Evolutionary conservation across 2,329 filamentous ascomycete species (phyloP), one percentile per base, ranked within the genome.

Genomic region (Fusarium graminum): DNA sequence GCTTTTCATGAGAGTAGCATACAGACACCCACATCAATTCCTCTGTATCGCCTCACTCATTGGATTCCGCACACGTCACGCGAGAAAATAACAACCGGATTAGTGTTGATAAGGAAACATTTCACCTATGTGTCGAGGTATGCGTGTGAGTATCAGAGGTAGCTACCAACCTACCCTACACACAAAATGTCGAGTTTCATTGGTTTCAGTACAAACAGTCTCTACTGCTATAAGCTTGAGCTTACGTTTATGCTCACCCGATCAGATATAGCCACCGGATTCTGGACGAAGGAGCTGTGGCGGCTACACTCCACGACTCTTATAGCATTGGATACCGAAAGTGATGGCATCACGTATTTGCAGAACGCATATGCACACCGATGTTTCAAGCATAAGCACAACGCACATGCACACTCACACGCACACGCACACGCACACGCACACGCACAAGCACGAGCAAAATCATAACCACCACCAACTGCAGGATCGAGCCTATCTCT

Each of bases 341-440:
- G 52, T 59, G 59, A 64, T 52, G 34, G 53, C 41, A 44, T 60
- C 34, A 46, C 43, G 51, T 41, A 52, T 54, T 51, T 46, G 51
- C 53, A 69, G 50, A 55, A 55, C 45, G 52, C 52, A 51, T 29
- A 68, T 62, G 61, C 63, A 69, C 66, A 69, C 65, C 66, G 66
- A 69, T 61, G 53, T 67, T 69, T 69, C 49, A 42, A 59, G 16
- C 34, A 34, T 9, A 36, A 36, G 16, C 34, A 32, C 11, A 32
- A 32, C 12, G 22, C 22, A 22, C 22, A 22, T 22, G 22, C 22
- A 22, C 16, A 36, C n/a, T 6, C 34, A 32, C 11, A 32, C 12
- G 6, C 30, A 32, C 30, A n/a, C 9, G 34, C 34, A 32, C 30
- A 41, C 55, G 22, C 22, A 22, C 16, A 36, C n/a, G 16, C 34